Evolutionary conservation across 257 asterid species (phyloP).

Genomic region (Solanum pinnatisectum): DNA sequence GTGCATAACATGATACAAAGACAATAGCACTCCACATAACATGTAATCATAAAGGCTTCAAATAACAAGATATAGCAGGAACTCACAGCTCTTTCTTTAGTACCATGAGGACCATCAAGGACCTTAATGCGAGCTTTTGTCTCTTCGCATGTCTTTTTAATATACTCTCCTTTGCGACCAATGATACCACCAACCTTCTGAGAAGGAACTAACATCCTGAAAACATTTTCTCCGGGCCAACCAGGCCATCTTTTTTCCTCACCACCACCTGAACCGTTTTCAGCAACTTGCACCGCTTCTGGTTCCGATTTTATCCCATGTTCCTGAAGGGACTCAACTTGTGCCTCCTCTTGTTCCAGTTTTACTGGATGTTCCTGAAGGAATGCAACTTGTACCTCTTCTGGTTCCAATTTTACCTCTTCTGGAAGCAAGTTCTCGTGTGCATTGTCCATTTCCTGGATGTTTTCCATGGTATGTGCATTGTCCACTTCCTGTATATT

Average conservation of each 20-base stretch:
- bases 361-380: neutral
- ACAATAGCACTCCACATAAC: neutral
- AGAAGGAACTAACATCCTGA: slow-evolving; percentile 58
- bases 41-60: neutral
- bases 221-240: slow-evolving; percentile 80
- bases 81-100: slow-evolving; percentile 70
- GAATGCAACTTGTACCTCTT: slow-evolving; percentile 18
- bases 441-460: slow-evolving; percentile 17
- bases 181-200: slow-evolving; percentile 71
- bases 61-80: neutral
- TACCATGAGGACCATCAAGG: slow-evolving; percentile 68
- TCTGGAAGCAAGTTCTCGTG: slow-evolving; percentile 23
- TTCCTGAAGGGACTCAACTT: slow-evolving; percentile 2
- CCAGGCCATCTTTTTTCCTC: slow-evolving; percentile 81
- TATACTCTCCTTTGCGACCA: slow-evolving; percentile 72
- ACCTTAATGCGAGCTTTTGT: slow-evolving; percentile 68
- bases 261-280: slow-evolving; percentile 19
- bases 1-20: neutral
- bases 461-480: neutral
- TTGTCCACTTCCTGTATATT: slow-evolving; percentile 13
- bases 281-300: slow-evolving; percentile 25
- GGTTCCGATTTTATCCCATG: neutral
- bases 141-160: slow-evolving; percentile 59
- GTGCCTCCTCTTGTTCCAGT: slow-evolving; percentile 19
- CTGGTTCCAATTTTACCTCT: slow-evolving; percentile 16